Evolutionary conservation across 768 basidiomycete genomes (phyloP).

Genomic region (Termitomyces sp.): DNA sequence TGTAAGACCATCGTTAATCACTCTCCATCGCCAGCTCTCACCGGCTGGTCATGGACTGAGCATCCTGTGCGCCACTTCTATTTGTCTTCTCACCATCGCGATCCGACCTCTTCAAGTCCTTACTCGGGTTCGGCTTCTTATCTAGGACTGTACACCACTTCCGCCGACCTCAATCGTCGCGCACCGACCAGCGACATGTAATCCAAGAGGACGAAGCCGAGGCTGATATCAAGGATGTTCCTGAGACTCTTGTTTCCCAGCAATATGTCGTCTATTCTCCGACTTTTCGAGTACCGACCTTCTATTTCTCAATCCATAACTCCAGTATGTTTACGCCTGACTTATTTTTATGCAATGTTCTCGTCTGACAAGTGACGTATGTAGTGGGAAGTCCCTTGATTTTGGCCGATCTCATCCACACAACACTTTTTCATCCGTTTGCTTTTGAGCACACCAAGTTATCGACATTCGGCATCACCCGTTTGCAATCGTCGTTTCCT

Average conservation of each 20-base stretch:
- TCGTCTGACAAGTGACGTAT: constrained; percentile 12
- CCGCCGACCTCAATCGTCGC: constrained; percentile 11
- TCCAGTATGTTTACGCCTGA: constrained; percentile 50
- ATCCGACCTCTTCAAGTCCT: constrained; percentile 23
- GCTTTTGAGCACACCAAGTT: constrained; percentile 39
- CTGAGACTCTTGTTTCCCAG: constrained; percentile 40
- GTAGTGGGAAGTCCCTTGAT: constrained; percentile 65
- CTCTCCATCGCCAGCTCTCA: constrained; percentile 6
- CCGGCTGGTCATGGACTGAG: constrained; percentile 62
- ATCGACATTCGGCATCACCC: constrained; percentile 54
- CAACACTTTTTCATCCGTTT: constrained; percentile 55
- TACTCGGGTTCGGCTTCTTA: constrained; percentile 46
- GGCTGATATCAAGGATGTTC: constrained; percentile 17
- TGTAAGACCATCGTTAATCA: constrained; percentile 47
- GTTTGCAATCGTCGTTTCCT: constrained; percentile 57
- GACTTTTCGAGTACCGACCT: constrained; percentile 77
- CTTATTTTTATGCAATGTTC: not conserved
- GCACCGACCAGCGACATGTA: constrained; percentile 18
- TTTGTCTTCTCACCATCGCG: constrained; percentile 1
- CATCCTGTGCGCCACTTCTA: constrained; percentile 43
- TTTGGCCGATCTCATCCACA: constrained; percentile 52
- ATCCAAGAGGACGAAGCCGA: constrained; percentile 37
- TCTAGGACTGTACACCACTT: constrained; percentile 31
- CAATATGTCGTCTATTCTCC: constrained; percentile 77
- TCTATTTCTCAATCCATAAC: constrained; percentile 75